A percentile compares a stretch with the other conserved stretches of the same genome.
phyloP scores from a whole-genome alignment of 2,329 filamentous ascomycete species.

The Aspergillus costaricaensis region DNA sequence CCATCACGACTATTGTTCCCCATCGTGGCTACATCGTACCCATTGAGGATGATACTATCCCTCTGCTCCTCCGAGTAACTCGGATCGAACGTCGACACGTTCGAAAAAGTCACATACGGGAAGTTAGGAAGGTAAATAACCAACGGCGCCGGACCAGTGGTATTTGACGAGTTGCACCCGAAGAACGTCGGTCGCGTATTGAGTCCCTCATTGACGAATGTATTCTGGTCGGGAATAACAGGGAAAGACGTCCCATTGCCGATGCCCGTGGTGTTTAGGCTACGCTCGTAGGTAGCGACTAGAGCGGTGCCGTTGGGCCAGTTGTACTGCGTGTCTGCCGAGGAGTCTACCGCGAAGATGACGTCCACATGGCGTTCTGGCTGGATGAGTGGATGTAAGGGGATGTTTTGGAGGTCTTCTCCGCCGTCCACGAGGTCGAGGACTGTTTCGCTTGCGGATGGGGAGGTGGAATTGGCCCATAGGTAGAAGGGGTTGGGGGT shows the following conservation, averaged over 20 bases:
- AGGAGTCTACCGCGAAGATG: constrained; percentile 75
- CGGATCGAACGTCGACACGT: constrained; percentile 74
- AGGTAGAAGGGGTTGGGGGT: constrained; percentile 72
- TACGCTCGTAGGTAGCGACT: constrained; percentile 70
- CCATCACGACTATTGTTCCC: constrained; percentile 72
- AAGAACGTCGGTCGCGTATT: constrained; percentile 76
- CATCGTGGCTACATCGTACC: constrained; percentile 78
- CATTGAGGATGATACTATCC: constrained; percentile 78
- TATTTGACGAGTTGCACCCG: constrained; percentile 68
- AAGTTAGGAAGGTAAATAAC: constrained; percentile 85
- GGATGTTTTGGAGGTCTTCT: constrained; percentile 74
- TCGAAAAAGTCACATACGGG: constrained; percentile 75
- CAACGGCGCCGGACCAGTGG: constrained; percentile 60
- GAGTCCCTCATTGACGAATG: constrained; percentile 72
- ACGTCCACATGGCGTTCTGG: constrained; percentile 69
- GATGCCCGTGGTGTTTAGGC: constrained; percentile 53
- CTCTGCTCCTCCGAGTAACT: constrained; percentile 65
- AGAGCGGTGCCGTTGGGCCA: constrained; percentile 77
- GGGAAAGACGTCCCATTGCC: constrained; percentile 70
- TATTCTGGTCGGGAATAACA: constrained; percentile 68
- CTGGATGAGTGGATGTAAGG: constrained; percentile 72
- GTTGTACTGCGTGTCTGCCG: constrained; percentile 64
- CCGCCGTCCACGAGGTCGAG: constrained; percentile 75
- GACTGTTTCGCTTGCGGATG: constrained; percentile 51
- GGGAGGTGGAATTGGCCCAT: constrained; percentile 63